Base-by-base conservation (phyloP, 2,329 filamentous ascomycete species). In the Aureobasidium subglaciale region DNA sequence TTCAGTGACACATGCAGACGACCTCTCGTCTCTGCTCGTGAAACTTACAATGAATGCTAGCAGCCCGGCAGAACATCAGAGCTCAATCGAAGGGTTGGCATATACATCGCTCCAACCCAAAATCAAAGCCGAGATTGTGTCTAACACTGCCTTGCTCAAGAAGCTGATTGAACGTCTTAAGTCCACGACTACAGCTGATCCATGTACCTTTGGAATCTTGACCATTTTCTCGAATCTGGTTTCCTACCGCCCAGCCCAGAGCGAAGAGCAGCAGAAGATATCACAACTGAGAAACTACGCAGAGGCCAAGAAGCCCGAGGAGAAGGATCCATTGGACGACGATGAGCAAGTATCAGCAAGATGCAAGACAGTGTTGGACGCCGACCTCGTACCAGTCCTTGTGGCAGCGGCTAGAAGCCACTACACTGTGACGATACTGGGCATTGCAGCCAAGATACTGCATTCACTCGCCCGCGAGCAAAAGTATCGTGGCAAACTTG, bases 231-330 rank as follows among this genome's bases (percentile, higher is more conserved):
- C 83, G 55, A 96, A 97, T 66, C 75, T 99, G 50, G 95, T 90
- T 13, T 78, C 81, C 27, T 97, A 95, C 67, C 79, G 82, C 37
- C 90, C 90, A 6, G 76, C 77, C 7, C 77, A 91, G 37, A 86
- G 89, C 0, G 92, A 96, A 60, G 93, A 99, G 70, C 87, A 96
- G 64, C 93, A 92, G 73, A 90, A 88, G 65, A 89, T 99, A 74
- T 82, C 82, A 5, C 88, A 99, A 68, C 80, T 99, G 41, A 96
- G 95, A 74, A 89, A 90, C 2, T 99, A 97, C 64, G 93, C 93
- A 13, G 89, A 95, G 66, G 87, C 90, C 0, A 84, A 85, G 5
- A 90, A 89, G 64, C 70, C 74, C 1, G 67, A 76, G 0, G 73
- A 78, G 2, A 75, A 80, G 0, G 83, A 91, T 65, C 81, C 83